These are phyloP conservation scores for Mycena citricolor DNA, from an alignment of 1,284 basidiomycete species.

Conservation along the genomic window DNA sequence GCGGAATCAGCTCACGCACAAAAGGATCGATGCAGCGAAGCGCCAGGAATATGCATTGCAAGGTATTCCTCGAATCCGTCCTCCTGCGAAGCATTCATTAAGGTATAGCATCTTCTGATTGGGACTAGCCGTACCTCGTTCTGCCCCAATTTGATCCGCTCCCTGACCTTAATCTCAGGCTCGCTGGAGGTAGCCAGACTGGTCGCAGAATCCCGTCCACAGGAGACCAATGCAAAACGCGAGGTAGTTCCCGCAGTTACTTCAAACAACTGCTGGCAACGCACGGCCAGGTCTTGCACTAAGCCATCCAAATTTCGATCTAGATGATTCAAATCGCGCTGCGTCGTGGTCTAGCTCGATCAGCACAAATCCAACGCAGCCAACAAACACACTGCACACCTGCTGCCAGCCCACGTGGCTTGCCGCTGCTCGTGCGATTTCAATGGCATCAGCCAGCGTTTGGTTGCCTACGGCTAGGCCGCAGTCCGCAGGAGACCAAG, in stretches of 20 bases:
- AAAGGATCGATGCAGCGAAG: constrained; percentile 32
- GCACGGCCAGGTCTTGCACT: constrained; percentile 57
- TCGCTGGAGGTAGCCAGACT: constrained; percentile 27
- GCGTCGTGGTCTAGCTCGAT: constrained; percentile 44
- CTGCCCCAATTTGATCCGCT: constrained; percentile 46
- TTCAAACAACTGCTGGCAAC: constrained; percentile 62
- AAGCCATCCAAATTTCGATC: constrained; percentile 72
- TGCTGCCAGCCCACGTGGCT: constrained; percentile 43
- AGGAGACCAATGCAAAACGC: constrained; percentile 54
- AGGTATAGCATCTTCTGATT: constrained; percentile 28
- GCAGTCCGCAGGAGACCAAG: constrained; percentile 55
- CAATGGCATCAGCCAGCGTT: constrained; percentile 43
- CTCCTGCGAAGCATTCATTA: constrained; percentile 33
- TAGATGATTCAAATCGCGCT: constrained; percentile 52
- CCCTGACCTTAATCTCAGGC: constrained; percentile 45
- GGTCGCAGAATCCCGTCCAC: constrained; percentile 31
- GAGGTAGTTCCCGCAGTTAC: constrained; percentile 62
- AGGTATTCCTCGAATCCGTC: constrained; percentile 47
- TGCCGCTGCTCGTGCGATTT: constrained; percentile 47
- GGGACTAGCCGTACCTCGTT: constrained; percentile 44
- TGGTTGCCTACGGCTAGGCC: constrained; percentile 43
- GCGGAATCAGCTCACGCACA: constrained; percentile 32
- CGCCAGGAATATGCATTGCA: constrained; percentile 37
- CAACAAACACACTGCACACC: constrained; percentile 36
- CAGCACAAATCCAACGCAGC: constrained; percentile 30